Conservation (phyloP, 148 eudicot species). For the Chenopodium berlandieri region DNA sequence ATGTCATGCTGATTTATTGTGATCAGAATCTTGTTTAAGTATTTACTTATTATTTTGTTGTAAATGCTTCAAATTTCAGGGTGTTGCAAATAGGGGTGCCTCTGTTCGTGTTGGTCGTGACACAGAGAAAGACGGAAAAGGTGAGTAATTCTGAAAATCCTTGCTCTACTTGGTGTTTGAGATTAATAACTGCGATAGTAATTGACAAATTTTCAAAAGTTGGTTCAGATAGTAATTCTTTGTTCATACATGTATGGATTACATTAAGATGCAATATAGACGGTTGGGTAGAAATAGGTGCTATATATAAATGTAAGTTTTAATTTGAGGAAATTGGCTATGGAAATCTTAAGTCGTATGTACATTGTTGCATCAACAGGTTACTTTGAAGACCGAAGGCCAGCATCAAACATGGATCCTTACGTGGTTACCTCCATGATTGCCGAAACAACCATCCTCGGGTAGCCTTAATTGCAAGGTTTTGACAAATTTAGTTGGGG, state of each 20-base stretch:
- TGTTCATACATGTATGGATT: too few species aligned
- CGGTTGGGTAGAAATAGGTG: too few species aligned
- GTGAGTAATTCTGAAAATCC: neutral
- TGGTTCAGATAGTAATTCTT: too few species aligned
- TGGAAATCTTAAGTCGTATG: neutral
- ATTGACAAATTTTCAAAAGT: neutral
- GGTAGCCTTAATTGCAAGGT: conserved; percentile 33
- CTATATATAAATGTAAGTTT: too few species aligned
- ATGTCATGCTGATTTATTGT: neutral
- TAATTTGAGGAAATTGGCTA: neutral
- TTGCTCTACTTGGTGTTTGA: neutral
- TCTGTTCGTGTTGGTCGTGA: conserved; percentile 61
- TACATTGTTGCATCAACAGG: conserved; percentile 22
- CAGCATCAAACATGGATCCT: conserved; percentile 67
- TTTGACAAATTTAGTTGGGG: neutral
- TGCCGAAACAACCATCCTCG: conserved; percentile 57
- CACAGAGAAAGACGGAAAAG: conserved; percentile 57
- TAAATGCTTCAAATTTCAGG: conserved; percentile 29
- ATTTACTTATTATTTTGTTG: neutral
- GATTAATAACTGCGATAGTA: neutral
- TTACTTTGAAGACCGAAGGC: conserved; percentile 63
- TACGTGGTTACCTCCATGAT: conserved; percentile 60
- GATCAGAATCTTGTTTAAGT: neutral
- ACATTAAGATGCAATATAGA: too few species aligned
- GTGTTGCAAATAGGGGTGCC: conserved; percentile 66